phyloP scores from a whole-genome alignment of 2,329 filamentous ascomycete species.

The Rutstroemia sydowiana region DNA sequence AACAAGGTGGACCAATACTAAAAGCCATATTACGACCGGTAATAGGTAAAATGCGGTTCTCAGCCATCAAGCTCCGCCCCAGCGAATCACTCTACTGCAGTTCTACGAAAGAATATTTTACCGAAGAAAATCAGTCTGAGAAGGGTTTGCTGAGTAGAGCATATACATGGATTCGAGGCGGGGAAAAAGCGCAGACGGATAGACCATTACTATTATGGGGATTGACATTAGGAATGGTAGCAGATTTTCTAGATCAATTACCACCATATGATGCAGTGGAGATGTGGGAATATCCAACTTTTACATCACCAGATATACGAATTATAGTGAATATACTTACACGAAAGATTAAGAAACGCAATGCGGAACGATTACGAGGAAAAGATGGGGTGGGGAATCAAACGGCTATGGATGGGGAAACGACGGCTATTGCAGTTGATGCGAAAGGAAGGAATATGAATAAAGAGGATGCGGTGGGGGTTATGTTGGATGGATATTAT shows the following conservation, averaged over 20 bases:
- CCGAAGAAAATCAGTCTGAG: conserved; percentile 8
- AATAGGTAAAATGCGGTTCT: conserved; percentile 61
- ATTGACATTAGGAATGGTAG: conserved; percentile 57
- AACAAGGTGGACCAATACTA: conserved; percentile 45
- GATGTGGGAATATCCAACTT: conserved; percentile 62
- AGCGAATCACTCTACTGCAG: conserved; percentile 53
- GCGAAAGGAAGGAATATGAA: conserved; percentile 17
- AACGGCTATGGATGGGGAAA: conserved; percentile 25
- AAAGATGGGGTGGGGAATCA: conserved; percentile 23
- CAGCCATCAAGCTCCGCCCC: conserved; percentile 54
- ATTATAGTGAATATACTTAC: conserved; percentile 54
- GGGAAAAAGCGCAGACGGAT: conserved; percentile 24
- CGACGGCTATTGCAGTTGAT: conserved; percentile 19
- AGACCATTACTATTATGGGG: conserved; percentile 59
- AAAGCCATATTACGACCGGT: conserved; percentile 47
- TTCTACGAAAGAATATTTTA: conserved; percentile 42
- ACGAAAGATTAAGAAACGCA: conserved; percentile 46
- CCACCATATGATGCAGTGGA: conserved; percentile 54
- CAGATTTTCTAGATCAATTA: conserved; percentile 60
- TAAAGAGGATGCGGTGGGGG: conserved; percentile 23
- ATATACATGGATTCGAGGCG: conserved; percentile 28
- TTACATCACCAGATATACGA: conserved; percentile 54
- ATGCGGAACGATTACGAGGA: conserved; percentile 28
- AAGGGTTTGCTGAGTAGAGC: conserved; percentile 9
- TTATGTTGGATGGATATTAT: conserved; percentile 30